Conservation (phyloP, 805 yeast genomes). For the Candida tibetensis region DNA sequence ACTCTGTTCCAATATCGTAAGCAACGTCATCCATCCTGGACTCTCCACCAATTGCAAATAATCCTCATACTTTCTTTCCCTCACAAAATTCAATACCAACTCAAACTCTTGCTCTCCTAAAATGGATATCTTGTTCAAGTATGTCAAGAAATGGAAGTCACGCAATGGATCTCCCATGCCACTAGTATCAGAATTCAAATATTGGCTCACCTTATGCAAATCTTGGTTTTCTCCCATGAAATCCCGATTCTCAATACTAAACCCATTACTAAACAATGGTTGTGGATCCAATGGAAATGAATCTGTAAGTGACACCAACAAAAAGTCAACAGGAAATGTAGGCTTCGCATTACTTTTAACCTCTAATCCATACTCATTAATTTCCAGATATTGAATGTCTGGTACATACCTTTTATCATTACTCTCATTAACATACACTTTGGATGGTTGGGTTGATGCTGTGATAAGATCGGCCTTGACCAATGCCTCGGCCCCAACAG, state of each 20-base stretch:
- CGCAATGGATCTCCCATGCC: conserved; percentile 37
- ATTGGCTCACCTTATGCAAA: conserved; percentile 49
- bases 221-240: conserved; percentile 75
- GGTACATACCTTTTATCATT: conserved; percentile 82
- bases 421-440: conserved; percentile 77
- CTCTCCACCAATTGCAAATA: conserved; percentile 53
- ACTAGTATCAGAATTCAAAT: conserved; percentile 37
- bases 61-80: conserved; percentile 39
- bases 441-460: conserved; percentile 88
- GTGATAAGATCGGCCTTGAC: conserved; percentile 81
- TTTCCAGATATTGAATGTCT: conserved; percentile 79
- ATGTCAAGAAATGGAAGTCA: conserved; percentile 77
- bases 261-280: conserved; percentile 51
- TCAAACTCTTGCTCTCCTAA: conserved; percentile 54
- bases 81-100: conserved; percentile 48
- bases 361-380: conserved; percentile 83
- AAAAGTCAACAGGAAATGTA: conserved; percentile 27
- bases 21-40: conserved; percentile 81
- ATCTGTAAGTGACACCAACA: conserved; percentile 84
- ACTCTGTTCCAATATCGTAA: conserved; percentile 47
- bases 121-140: conserved; percentile 54
- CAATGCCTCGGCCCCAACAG: conserved; percentile 82
- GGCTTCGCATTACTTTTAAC: conserved; percentile 66
- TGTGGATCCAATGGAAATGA: conserved; percentile 75
- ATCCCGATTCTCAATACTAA: conserved; percentile 79